A percentile compares a stretch with the other conserved stretches of the same genome.
These are phyloP conservation scores for Rhizophlyctis rosea DNA, from an alignment of 192 early-diverging fungal genomes.

Conservation along the genomic window DNA sequence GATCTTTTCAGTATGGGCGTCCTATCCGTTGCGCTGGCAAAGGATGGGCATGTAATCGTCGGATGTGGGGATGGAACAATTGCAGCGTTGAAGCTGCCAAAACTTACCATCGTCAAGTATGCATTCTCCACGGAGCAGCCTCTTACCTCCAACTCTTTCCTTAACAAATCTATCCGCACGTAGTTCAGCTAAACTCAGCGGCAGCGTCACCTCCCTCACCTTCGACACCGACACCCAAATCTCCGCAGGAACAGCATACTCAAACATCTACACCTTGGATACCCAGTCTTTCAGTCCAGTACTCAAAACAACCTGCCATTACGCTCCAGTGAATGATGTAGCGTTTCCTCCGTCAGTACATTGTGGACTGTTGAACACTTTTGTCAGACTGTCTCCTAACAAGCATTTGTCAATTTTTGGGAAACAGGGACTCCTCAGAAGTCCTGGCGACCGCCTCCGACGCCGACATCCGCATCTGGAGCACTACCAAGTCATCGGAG, in stretches of 20 bases:
- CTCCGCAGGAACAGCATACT: slow-evolving; percentile 48
- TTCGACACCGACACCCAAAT: slow-evolving; percentile 40
- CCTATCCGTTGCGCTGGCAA: slow-evolving; percentile 40
- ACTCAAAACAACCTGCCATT: slow-evolving; percentile 51
- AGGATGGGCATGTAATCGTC: slow-evolving; percentile 39
- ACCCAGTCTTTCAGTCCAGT: slow-evolving; percentile 33
- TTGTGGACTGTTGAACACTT: not conserved
- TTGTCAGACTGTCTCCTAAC: not conserved
- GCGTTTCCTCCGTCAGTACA: slow-evolving; percentile 44
- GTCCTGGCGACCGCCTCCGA: slow-evolving; percentile 59
- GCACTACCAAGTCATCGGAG: slow-evolving; percentile 44
- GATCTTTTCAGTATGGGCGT: slow-evolving; percentile 56
- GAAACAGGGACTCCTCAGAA: slow-evolving; percentile 44
- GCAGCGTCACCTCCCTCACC: slow-evolving; percentile 54
- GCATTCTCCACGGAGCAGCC: not conserved
- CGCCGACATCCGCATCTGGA: slow-evolving; percentile 58
- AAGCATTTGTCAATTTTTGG: not conserved
- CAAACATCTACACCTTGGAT: slow-evolving; percentile 51
- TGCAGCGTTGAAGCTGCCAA: slow-evolving; percentile 45
- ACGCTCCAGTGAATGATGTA: slow-evolving; percentile 53
- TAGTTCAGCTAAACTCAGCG: slow-evolving; percentile 53
- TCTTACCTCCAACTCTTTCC: not conserved
- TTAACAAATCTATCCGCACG: not conserved
- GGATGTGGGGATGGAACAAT: slow-evolving; percentile 58
- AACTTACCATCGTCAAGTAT: slow-evolving; percentile 53